Conservation (phyloP, 148 eudicot genomes). For the Hydrangea macrophylla region DNA sequence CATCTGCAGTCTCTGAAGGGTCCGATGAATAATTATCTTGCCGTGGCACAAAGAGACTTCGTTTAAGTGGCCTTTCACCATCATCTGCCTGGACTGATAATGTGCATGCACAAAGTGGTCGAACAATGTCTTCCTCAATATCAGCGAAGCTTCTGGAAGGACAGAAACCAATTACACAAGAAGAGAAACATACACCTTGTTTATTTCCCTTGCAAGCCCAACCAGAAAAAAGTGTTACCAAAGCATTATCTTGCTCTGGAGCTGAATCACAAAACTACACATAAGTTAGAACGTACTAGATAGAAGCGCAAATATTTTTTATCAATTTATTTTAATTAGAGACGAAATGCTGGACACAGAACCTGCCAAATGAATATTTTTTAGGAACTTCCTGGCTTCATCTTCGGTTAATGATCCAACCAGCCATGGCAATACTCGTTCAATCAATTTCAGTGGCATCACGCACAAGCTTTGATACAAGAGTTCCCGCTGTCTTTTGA, state of each 20-base stretch:
- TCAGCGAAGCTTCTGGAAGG: slow-evolving; percentile 48
- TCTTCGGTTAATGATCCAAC: slow-evolving; percentile 73
- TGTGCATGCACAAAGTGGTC: slow-evolving; percentile 34
- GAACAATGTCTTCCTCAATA: slow-evolving; percentile 35
- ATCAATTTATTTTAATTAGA: background rate
- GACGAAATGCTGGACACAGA: slow-evolving; percentile 9
- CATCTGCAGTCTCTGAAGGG: slow-evolving; percentile 26
- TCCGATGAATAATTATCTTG: slow-evolving; percentile 25
- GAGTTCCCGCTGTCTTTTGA: slow-evolving; percentile 74
- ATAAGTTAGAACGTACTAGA: slow-evolving; percentile 10
- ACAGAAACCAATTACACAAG: slow-evolving; percentile 69
- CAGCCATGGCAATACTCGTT: slow-evolving; percentile 94
- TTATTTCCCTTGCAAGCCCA: slow-evolving; percentile 94
- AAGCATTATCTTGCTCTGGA: slow-evolving; percentile 69
- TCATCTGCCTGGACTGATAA: slow-evolving; percentile 27
- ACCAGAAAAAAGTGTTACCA: slow-evolving; percentile 91
- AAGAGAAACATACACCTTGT: slow-evolving; percentile 58
- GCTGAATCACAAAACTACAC: slow-evolving; percentile 47
- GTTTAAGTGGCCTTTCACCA: slow-evolving; percentile 43
- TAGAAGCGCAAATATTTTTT: background rate
- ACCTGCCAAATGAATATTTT: slow-evolving; percentile 92
- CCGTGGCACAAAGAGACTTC: slow-evolving; percentile 29
- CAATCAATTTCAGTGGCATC: slow-evolving; percentile 90
- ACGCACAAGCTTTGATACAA: slow-evolving; percentile 86
- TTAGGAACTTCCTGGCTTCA: slow-evolving; percentile 63